phyloP scores from a whole-genome alignment of 2,329 filamentous ascomycete species.

The Diaporthe citri region DNA sequence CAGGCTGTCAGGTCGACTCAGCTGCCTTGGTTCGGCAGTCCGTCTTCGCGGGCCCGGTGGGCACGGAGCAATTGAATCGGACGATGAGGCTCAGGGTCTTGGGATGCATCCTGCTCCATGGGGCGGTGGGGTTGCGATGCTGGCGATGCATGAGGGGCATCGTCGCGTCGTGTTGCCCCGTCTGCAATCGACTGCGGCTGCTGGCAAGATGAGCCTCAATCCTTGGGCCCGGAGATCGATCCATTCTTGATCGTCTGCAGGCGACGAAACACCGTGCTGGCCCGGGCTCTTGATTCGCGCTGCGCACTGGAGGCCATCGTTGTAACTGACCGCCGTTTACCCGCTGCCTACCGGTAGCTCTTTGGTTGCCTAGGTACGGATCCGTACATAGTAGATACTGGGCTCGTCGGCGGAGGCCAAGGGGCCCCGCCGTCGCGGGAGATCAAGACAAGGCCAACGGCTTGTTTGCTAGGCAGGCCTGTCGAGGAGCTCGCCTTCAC shows the following conservation, averaged over 20 bases:
- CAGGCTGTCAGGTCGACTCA: background rate
- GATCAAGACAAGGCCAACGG: background rate
- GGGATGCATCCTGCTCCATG: slow-evolving; percentile 30
- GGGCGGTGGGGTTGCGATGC: slow-evolving; percentile 33
- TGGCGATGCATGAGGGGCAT: slow-evolving; percentile 37
- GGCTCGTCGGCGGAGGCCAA: background rate
- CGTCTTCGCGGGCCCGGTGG: background rate
- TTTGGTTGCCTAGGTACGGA: background rate
- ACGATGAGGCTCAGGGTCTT: slow-evolving; percentile 38
- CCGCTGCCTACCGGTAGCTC: slow-evolving; percentile 23
- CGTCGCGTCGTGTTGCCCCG: slow-evolving; percentile 29
- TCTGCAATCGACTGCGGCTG: slow-evolving; percentile 17
- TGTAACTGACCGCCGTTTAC: slow-evolving; percentile 41
- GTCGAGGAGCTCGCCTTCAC: background rate
- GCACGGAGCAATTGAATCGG: slow-evolving; percentile 8
- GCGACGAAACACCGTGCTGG: slow-evolving; percentile 22
- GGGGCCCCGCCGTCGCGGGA: slow-evolving; percentile 33
- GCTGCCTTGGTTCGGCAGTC: slow-evolving; percentile 7
- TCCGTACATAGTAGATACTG: background rate
- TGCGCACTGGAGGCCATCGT: slow-evolving; percentile 25
- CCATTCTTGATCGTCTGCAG: slow-evolving; percentile 8
- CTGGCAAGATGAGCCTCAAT: slow-evolving; percentile 4
- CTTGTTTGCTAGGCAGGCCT: slow-evolving; percentile 1
- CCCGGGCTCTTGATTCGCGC: slow-evolving; percentile 29
- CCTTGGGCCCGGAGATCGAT: slow-evolving; percentile 27